Evolutionary conservation across 75 land plant genomes (phyloP), one percentile per base, ranked within the genome.

Genomic region (Sequoiadendron giganteum): DNA sequence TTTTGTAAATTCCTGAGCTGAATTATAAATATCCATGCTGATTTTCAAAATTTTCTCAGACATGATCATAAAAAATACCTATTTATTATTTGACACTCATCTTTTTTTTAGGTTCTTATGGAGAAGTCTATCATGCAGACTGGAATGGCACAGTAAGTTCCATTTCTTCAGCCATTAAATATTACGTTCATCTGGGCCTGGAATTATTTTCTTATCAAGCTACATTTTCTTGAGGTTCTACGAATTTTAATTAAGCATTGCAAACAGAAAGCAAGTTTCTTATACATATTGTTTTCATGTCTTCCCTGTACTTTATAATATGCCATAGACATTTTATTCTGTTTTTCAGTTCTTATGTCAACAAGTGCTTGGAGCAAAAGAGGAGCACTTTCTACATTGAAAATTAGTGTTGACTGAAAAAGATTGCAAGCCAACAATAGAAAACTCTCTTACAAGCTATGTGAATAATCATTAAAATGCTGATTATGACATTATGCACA

Each of bases 61-160:
- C 34, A 11, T 75, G 77, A 75, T 75, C 16, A 75, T 34, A 34
- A 11, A 34, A 75, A 34, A 75, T 34, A 34, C n/a, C 10, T 10
- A 75, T 75, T 68, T 68, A 68, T 68, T 25, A 15, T 52, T 79
- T 88, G 40, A n/a, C 36, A 28, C 10, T 5, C n/a, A 54, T 55
- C 25, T 87, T 36, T 52, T 7, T 89, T 86, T 86, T 94, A 97
- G 99, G 99, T 72, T 97, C 99, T 83, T 96, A 93, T 94, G 99
- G 99, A 16, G 97, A 97, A 87, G 99, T 97, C 21, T 95, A 95
- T 87, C 97, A 85, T 77, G 99, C 92, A 83, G 97, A 97, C 88
- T 95, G 95, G 97, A 93, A 94, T 96, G 99, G 99, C 85, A 96
- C 95, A 52, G 99, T 97, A 87, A 91, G 97, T 90, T 54, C 32